These are phyloP conservation scores for Lentinula lateritia DNA, from an alignment of 768 basidiomycete genomes.

Conservation along the genomic window DNA sequence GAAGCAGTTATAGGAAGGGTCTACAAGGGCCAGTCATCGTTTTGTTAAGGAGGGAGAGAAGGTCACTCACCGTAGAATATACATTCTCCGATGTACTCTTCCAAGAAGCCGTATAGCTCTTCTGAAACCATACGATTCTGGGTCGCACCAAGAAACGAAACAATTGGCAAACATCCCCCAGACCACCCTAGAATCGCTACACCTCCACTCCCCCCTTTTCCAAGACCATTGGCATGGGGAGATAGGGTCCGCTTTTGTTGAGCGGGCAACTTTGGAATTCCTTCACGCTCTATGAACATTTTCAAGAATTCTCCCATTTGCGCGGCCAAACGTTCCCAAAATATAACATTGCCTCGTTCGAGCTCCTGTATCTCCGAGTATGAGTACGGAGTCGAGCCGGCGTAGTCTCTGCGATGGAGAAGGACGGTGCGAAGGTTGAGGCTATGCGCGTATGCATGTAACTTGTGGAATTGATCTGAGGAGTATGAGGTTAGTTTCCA, in stretches of 20 bases:
- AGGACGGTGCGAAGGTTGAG: constrained; percentile 16
- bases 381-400: constrained; percentile 16
- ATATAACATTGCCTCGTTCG: constrained; percentile 6
- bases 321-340: constrained; percentile 11
- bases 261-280: constrained; percentile 10
- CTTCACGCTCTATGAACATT: constrained; percentile 11
- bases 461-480: constrained; percentile 11
- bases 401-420: constrained; percentile 18
- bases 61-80: constrained; percentile 13
- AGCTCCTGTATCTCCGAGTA: constrained; percentile 15
- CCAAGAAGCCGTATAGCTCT: not conserved
- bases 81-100: constrained; percentile 8
- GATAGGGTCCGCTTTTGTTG: not conserved
- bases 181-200: constrained; percentile 18
- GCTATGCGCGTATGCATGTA: constrained; percentile 7
- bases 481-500: not conserved
- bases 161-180: constrained; percentile 5
- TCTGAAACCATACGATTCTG: constrained; percentile 6
- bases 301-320: constrained; percentile 14
- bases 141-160: constrained; percentile 5
- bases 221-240: constrained; percentile 1
- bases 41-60: not conserved
- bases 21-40: not conserved
- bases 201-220: constrained; percentile 10
- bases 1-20: constrained; percentile 9